Base-by-base conservation (phyloP, 208 protist species). In the Leishmania aethiopica region DNA sequence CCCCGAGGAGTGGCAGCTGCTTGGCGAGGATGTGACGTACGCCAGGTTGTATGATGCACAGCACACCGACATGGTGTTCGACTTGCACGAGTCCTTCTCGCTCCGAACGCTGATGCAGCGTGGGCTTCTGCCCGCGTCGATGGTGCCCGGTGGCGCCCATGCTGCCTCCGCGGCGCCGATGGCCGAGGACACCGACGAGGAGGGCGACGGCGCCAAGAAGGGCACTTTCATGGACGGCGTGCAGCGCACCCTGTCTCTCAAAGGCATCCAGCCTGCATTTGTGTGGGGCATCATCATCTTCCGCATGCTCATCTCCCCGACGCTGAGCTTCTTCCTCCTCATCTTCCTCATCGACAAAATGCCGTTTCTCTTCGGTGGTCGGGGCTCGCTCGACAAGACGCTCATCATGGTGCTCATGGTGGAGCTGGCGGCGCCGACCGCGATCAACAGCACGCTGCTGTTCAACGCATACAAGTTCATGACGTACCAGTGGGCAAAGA, bases 341-440 rank as follows among this genome's bases (percentile, higher is more conserved):
- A 40, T 95, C 47, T 45, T 86, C 40, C 25, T 94, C 40, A 77
- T 87, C 51, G 77, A 78, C 2, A 64, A 78, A 22, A 80, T 88
- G 75, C 94, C 92, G 0, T 91, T 90, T 74, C 69, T 95, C 28
- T 93, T 95, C 86, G 89, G 86, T 64, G 91, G 86, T 22, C 40
- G 75, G 22, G 86, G 75, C 15, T 79, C 67, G 13, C 59, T 83
- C 42, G 87, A 95, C 81, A 79, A 88, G 57, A 91, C 93, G 67
- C 83, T 97, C 51, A 76, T 97, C n/a, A 77, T 96, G 17, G 89
- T 95, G 60, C 84, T 97, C 42, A 84, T 95, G 69, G 84, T 92
- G 40, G 86, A 97, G 82, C 64, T 93, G 19, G 84, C 90, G 1
- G 84, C 90, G 17, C 94, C 94, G n/a, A 92, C 92, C 1, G 94